Evolutionary conservation across 1,284 basidiomycete genomes (phyloP), one percentile per base, ranked within the genome.

Genomic region (Ganoderma lingzhi): DNA sequence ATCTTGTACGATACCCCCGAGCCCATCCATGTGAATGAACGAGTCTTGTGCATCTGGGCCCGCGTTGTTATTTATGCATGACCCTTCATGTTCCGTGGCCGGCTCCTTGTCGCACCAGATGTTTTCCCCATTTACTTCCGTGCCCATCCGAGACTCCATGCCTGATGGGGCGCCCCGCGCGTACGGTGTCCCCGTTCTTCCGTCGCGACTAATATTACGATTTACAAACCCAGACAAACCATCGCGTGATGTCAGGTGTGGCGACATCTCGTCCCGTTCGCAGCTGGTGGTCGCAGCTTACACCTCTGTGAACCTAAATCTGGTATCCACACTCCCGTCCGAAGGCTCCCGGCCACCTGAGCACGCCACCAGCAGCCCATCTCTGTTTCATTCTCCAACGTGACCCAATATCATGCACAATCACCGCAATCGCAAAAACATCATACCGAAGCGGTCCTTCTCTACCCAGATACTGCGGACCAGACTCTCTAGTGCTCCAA

Each of bases 361-460:
- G 32, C 56, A 32, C 23, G 39, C 37, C 39, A 51, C 48, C 23
- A 51, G 14, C 14, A 28, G 14, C 14, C 23, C 37, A 17, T 61
- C 39, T 61, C 59, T 15, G 59, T 41, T 61, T 41, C 37, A 61
- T 23, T 23, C 23, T 51, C 48, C 48, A 51, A 28, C 59, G 53
- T 56, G 53, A 56, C 53, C 51, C 5, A 56, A 2, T 12, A 56
- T 56, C 53, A 28, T 41, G 6, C 19, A n/a, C 30, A 32, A 56
- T 56, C 30, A 19, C 17, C 53, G 28, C 53, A 56, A 56, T 56
- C 53, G 32, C 53, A 35, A 51, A 51, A 51, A 35, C 53, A 56
- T 56, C 53, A 35, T 32, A 35, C 15, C 53, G 53, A 32, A 55
- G 28, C 15, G 30, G 14, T 30, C 30, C 5, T 35, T 9, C 30